A percentile compares a stretch with the other conserved stretches of the same genome.
Conservation (phyloP, 2,329 filamentous ascomycete species). For the Trichophyton mentagrophytes region DNA sequence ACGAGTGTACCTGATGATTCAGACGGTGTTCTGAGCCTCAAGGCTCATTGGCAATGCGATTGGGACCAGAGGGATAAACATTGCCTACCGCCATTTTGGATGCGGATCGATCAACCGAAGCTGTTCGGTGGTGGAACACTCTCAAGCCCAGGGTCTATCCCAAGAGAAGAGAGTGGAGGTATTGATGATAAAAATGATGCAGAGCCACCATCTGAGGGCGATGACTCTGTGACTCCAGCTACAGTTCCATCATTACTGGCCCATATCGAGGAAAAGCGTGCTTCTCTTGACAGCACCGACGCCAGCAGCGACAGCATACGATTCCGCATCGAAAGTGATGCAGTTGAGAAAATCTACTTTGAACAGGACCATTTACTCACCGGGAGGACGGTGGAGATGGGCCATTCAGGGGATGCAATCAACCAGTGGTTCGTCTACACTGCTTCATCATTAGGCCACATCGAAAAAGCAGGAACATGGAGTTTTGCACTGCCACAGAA, state of each 20-base stretch:
- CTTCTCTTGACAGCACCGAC: constrained; percentile 13
- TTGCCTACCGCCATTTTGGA: constrained; percentile 49
- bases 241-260: constrained; percentile 9
- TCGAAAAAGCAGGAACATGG: constrained; percentile 15
- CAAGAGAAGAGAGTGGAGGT: neutral
- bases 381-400: constrained; percentile 12
- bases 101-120: constrained; percentile 18
- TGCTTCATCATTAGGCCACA: constrained; percentile 16
- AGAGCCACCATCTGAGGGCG: neutral
- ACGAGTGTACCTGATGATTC: constrained; percentile 47
- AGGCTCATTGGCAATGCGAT: constrained; percentile 42
- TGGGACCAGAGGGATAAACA: constrained; percentile 43
- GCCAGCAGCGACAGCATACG: constrained; percentile 18
- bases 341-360: constrained; percentile 16
- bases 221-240: neutral
- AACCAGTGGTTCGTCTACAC: constrained; percentile 20
- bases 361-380: constrained; percentile 17
- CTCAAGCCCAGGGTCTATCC: neutral
- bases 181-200: neutral
- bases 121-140: neutral
- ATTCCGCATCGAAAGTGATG: constrained; percentile 17
- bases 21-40: constrained; percentile 47
- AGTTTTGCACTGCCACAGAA: constrained; percentile 17
- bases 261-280: constrained; percentile 16
- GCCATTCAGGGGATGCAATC: constrained; percentile 9